Evolutionary conservation across 2,329 filamentous ascomycete species (phyloP).

Genomic region (Colletotrichum coccodes): DNA sequence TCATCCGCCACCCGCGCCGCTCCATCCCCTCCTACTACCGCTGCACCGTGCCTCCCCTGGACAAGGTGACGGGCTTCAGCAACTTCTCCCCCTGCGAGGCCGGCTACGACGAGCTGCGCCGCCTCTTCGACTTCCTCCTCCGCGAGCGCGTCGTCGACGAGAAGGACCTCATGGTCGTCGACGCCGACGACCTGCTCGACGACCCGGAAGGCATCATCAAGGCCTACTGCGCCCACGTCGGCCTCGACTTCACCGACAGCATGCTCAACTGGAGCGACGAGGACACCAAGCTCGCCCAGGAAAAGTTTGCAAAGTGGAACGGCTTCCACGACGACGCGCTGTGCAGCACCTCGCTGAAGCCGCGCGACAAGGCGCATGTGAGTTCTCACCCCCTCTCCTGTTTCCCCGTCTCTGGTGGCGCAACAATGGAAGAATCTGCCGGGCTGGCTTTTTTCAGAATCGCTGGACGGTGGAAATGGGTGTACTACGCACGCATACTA

Average conservation of each 20-base stretch:
- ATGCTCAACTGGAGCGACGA: conserved; percentile 90
- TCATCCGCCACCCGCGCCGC: conserved; percentile 94
- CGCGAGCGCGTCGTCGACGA: conserved; percentile 77
- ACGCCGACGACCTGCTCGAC: conserved; percentile 94
- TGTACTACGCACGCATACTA: conserved; percentile 19
- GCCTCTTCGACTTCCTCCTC: conserved; percentile 86
- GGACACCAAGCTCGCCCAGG: conserved; percentile 76
- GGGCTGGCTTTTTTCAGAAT: background rate
- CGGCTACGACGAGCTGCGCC: conserved; percentile 88
- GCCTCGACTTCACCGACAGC: conserved; percentile 76
- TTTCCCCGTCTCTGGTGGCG: background rate
- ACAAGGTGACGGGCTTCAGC: conserved; percentile 84
- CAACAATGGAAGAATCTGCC: background rate
- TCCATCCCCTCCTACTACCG: conserved; percentile 95
- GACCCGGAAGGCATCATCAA: conserved; percentile 80
- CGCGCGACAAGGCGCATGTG: conserved; percentile 72
- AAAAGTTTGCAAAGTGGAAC: conserved; percentile 94
- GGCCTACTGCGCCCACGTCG: conserved; percentile 84
- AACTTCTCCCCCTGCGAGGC: conserved; percentile 89
- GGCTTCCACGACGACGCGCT: conserved; percentile 98
- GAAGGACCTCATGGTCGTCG: conserved; percentile 82
- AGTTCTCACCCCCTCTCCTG: conserved; percentile 40
- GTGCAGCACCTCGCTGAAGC: conserved; percentile 79
- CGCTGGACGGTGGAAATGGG: background rate
- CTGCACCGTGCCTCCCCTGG: conserved; percentile 89